Percentiles rank a stretch among this genome's conserved stretches.
phyloP scores from a whole-genome alignment of 1,284 basidiomycete species.

The Exobasidium rhododendri region DNA sequence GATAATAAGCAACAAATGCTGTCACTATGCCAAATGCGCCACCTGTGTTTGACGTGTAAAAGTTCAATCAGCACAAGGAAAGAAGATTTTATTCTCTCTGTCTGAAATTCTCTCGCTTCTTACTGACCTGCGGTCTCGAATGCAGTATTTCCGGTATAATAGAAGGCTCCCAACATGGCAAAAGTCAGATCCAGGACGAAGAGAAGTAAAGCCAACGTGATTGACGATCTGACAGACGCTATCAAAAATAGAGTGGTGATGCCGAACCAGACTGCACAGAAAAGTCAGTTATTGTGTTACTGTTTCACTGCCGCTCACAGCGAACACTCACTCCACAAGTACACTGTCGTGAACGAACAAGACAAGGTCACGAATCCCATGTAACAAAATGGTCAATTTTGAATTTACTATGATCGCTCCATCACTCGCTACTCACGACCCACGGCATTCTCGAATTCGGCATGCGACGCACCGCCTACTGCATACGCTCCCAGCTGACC shows the following conservation, averaged over 20 bases:
- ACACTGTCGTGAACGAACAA: background rate
- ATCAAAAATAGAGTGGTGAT: constrained; percentile 38
- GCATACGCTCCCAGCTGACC: constrained; percentile 31
- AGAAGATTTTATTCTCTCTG: too few species aligned
- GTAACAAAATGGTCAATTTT: too few species aligned
- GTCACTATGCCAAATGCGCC: constrained; percentile 36
- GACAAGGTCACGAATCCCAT: too few species aligned
- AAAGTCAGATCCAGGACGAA: constrained; percentile 19
- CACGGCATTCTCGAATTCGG: constrained; percentile 23
- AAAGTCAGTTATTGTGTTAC: constrained; percentile 27
- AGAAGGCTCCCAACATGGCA: constrained; percentile 12
- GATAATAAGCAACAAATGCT: constrained; percentile 36
- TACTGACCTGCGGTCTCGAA: constrained; percentile 28
- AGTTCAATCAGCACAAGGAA: too few species aligned
- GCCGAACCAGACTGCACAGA: constrained; percentile 39
- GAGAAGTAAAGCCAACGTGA: constrained; percentile 24
- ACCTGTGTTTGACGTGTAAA: too few species aligned
- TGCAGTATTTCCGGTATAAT: constrained; percentile 17
- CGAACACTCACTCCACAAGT: background rate
- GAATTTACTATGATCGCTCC: too few species aligned
- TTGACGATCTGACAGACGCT: constrained; percentile 23
- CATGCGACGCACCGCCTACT: constrained; percentile 13
- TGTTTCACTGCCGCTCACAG: too few species aligned
- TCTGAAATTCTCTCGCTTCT: too few species aligned
- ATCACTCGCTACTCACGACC: constrained; percentile 14